These are phyloP conservation scores for Plantago elongata DNA, from an alignment of 257 asterid species.

Conservation along the genomic window DNA sequence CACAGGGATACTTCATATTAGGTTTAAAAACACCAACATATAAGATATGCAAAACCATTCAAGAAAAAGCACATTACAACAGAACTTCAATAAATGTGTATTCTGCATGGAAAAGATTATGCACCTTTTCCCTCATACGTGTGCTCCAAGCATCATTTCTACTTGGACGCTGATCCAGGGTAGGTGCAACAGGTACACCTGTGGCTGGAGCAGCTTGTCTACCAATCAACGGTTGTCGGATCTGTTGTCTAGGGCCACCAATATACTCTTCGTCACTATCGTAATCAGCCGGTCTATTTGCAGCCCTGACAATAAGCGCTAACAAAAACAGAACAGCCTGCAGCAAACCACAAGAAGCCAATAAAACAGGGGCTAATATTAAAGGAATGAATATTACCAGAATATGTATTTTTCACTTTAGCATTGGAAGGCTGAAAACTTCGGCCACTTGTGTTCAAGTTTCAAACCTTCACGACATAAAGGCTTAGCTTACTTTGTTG, in stretches of 20 bases:
- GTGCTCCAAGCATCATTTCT: conserved; percentile 98
- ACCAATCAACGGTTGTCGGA: conserved; percentile 75
- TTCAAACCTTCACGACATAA: conserved; percentile 3
- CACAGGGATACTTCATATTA: no score
- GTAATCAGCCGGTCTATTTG: conserved; percentile 79
- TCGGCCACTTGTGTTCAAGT: not conserved
- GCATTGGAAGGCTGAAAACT: not conserved
- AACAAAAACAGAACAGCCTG: conserved; percentile 88
- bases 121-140: conserved; percentile 97
- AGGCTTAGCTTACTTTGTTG: no score
- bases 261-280: conserved; percentile 97
- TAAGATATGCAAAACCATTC: not conserved
- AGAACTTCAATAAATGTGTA: not conserved
- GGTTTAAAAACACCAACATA: not conserved
- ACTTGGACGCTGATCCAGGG: conserved; percentile 82
- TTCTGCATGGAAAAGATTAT: not conserved
- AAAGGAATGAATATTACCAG: not conserved
- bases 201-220: conserved; percentile 64
- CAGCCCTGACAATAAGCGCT: conserved; percentile 88
- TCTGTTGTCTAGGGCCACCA: conserved; percentile 73
- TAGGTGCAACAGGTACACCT: conserved; percentile 65
- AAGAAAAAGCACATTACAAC: not conserved
- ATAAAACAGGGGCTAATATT: not conserved
- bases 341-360: conserved; percentile 23
- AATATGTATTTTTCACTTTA: not conserved